Percentiles rank a stretch among this genome's conserved stretches.
These are phyloP conservation scores for Abortiporus biennis DNA, from an alignment of 1,284 basidiomycete genomes.

Conservation along the genomic window DNA sequence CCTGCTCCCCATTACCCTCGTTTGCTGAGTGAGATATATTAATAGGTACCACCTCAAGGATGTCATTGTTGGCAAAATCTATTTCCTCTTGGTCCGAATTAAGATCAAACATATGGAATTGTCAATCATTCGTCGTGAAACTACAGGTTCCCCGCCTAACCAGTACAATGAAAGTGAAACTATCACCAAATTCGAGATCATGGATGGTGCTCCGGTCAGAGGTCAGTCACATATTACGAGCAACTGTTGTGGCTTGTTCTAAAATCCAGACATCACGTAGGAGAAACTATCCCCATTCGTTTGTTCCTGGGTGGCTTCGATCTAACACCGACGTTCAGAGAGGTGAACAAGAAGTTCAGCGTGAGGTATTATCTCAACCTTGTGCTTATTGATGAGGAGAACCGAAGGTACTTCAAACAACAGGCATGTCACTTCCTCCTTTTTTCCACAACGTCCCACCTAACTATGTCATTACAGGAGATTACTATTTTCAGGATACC, in stretches of 20 bases:
- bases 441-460: background rate
- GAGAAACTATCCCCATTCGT: slow-evolving; percentile 97
- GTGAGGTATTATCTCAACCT: slow-evolving; percentile 96
- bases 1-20: background rate
- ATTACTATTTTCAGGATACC: slow-evolving; percentile 74
- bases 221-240: slow-evolving; percentile 39
- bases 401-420: slow-evolving; percentile 91
- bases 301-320: slow-evolving; percentile 98
- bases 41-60: slow-evolving; percentile 97
- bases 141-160: slow-evolving; percentile 93
- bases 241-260: background rate
- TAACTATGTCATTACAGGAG: slow-evolving; percentile 35
- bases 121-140: slow-evolving; percentile 95
- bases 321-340: slow-evolving; percentile 95
- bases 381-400: slow-evolving; percentile 97
- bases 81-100: slow-evolving; percentile 96
- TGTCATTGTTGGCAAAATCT: slow-evolving; percentile 99
- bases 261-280: slow-evolving; percentile 31
- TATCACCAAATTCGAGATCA: slow-evolving; percentile 99
- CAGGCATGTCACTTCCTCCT: slow-evolving; percentile 41
- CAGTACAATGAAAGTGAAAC: slow-evolving; percentile 99
- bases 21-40: background rate
- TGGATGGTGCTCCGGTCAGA: slow-evolving; percentile 95
- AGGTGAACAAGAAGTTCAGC: slow-evolving; percentile 99
- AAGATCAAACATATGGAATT: slow-evolving; percentile 99